A percentile compares a stretch with the other conserved stretches of the same genome.
phyloP scores from a whole-genome alignment of 1,139 yeast genomes.

The Yamadazyma kanchanaburiensis region DNA sequence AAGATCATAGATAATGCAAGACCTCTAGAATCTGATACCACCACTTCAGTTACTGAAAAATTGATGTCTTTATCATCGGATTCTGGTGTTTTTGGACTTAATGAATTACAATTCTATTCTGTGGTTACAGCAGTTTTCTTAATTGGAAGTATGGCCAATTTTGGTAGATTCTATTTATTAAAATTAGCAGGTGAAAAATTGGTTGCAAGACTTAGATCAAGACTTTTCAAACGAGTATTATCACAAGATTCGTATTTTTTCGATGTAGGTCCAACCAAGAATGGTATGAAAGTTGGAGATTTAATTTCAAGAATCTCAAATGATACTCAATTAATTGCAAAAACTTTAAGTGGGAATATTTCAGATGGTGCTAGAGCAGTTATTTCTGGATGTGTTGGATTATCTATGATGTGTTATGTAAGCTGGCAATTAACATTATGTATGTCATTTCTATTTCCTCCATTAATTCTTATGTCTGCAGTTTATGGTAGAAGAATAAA shows the following conservation, averaged over 20 bases:
- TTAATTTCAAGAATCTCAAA: constrained; percentile 82
- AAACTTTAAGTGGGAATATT: constrained; percentile 82
- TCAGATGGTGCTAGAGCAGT: constrained; percentile 86
- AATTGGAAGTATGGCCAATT: constrained; percentile 74
- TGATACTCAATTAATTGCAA: constrained; percentile 87
- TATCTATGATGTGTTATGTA: constrained; percentile 85
- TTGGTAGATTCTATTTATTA: constrained; percentile 71
- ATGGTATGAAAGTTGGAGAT: constrained; percentile 79
- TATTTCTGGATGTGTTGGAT: constrained; percentile 75
- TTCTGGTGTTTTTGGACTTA: constrained; percentile 27
- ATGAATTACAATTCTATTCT: constrained; percentile 30
- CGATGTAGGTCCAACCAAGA: constrained; percentile 61
- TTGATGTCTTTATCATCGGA: constrained; percentile 36
- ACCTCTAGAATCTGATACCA: constrained; percentile 17
- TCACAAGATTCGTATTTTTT: constrained; percentile 90
- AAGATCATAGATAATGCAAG: constrained; percentile 47
- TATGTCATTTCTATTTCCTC: constrained; percentile 78
- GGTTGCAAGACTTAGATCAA: constrained; percentile 77
- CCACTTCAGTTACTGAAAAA: constrained; percentile 7
- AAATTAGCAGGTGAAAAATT: constrained; percentile 81
- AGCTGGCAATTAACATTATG: constrained; percentile 75
- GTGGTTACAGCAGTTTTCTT: constrained; percentile 48
- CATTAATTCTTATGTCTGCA: constrained; percentile 70
- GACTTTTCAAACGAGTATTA: constrained; percentile 71
- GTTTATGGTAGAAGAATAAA: constrained; percentile 80